Evolutionary conservation across 495 filamentous ascomycete species (phyloP).

Genomic region (Melanomma pulvis-pyrius): DNA sequence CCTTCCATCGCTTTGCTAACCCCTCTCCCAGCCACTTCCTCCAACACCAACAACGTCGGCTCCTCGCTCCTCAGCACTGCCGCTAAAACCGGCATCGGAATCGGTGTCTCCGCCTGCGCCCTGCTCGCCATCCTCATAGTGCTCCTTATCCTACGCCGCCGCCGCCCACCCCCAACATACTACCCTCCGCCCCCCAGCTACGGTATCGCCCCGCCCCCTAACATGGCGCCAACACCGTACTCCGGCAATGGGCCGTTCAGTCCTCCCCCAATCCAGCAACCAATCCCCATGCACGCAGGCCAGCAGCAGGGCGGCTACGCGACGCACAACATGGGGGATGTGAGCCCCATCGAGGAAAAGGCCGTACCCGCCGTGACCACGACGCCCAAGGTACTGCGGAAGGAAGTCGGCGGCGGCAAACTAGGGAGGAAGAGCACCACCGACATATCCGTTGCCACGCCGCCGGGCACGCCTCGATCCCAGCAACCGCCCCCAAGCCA

Average conservation of each 20-base stretch:
- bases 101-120: constrained; percentile 19
- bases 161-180: neutral
- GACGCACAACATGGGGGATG: neutral
- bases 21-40: neutral
- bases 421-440: neutral
- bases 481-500: neutral
- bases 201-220: neutral
- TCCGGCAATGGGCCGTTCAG: constrained; percentile 10
- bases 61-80: constrained; percentile 4
- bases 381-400: neutral
- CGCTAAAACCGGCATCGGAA: constrained; percentile 23
- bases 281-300: neutral
- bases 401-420: constrained; percentile 13
- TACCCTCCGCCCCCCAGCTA: constrained; percentile 7
- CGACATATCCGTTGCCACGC: neutral
- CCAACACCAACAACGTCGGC: neutral
- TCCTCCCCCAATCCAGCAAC: constrained; percentile 15
- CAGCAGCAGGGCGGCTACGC: neutral
- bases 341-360: constrained; percentile 27
- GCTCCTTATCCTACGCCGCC: constrained; percentile 12
- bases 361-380: neutral
- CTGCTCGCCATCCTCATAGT: constrained; percentile 17
- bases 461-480: neutral
- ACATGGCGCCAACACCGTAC: constrained; percentile 26
- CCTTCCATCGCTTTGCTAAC: neutral